These are phyloP conservation scores for Hyparrhenia diplandra DNA, from an alignment of 176 grass and related monocot species.

Conservation along the genomic window DNA sequence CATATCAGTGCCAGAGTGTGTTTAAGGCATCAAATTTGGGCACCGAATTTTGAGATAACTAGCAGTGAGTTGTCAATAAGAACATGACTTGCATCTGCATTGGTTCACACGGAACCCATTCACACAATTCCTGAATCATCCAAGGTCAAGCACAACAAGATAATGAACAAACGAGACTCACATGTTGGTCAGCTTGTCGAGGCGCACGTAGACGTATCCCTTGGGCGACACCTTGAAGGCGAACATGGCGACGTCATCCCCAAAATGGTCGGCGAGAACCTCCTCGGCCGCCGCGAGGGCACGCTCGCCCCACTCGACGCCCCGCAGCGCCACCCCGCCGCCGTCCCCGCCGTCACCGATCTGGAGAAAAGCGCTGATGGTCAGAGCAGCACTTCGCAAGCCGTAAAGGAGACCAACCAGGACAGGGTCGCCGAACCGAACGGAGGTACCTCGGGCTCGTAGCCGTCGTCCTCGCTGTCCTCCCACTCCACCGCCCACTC, in stretches of 20 bases:
- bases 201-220: slow-evolving; percentile 82
- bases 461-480: slow-evolving; percentile 53
- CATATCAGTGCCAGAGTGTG: not conserved
- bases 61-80: not conserved
- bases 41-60: not conserved
- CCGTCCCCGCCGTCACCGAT: slow-evolving; percentile 83
- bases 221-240: slow-evolving; percentile 90
- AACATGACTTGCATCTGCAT: too few species aligned
- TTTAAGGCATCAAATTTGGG: not conserved
- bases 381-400: not conserved
- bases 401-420: not conserved
- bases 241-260: slow-evolving; percentile 66
- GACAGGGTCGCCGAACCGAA: not conserved
- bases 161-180: not conserved
- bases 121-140: not conserved
- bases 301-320: slow-evolving; percentile 54
- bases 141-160: not conserved
- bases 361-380: slow-evolving; percentile 16
- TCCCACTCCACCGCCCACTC: slow-evolving; percentile 46
- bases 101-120: not conserved
- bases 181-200: slow-evolving; percentile 74
- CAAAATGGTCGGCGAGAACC: slow-evolving; percentile 55
- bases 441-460: slow-evolving; percentile 38
- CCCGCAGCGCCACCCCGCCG: slow-evolving; percentile 64
- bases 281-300: slow-evolving; percentile 52